Percentiles rank a stretch among this genome's conserved stretches.
phyloP scores from a whole-genome alignment of 2,329 filamentous ascomycete species.

The Xylaria sp. region DNA sequence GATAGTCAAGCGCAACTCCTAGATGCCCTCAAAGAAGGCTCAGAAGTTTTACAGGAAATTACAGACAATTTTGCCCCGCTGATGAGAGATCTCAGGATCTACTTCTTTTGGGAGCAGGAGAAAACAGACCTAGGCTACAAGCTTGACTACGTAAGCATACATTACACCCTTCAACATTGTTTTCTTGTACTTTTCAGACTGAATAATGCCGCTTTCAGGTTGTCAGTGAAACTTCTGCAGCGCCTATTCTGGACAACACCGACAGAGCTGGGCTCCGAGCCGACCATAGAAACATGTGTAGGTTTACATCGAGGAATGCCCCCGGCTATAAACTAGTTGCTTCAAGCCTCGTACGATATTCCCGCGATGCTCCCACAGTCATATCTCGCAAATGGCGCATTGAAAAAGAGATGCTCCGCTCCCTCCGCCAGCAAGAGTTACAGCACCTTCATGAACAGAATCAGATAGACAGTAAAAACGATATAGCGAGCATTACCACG shows the following conservation, averaged over 20 bases:
- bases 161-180: not conserved
- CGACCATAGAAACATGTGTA: conserved; percentile 34
- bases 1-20: conserved; percentile 32
- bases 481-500: not conserved
- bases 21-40: conserved; percentile 28
- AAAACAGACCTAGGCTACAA: conserved; percentile 33
- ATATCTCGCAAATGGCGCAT: conserved; percentile 27
- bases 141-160: conserved; percentile 23
- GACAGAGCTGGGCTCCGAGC: conserved; percentile 30
- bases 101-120: conserved; percentile 35
- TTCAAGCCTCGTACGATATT: conserved; percentile 31
- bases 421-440: conserved; percentile 29
- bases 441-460: conserved; percentile 17
- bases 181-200: not conserved
- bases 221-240: conserved; percentile 32
- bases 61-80: conserved; percentile 33
- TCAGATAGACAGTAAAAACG: not conserved
- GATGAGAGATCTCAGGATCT: conserved; percentile 31
- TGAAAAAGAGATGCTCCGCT: conserved; percentile 25
- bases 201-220: not conserved
- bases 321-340: conserved; percentile 31
- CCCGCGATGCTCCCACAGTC: conserved; percentile 19
- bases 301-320: conserved; percentile 25
- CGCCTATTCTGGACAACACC: conserved; percentile 35
- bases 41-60: conserved; percentile 32